These are phyloP conservation scores for Phytopythium delawarense DNA, from an alignment of 352 stramenopile species.

Conservation along the genomic window DNA sequence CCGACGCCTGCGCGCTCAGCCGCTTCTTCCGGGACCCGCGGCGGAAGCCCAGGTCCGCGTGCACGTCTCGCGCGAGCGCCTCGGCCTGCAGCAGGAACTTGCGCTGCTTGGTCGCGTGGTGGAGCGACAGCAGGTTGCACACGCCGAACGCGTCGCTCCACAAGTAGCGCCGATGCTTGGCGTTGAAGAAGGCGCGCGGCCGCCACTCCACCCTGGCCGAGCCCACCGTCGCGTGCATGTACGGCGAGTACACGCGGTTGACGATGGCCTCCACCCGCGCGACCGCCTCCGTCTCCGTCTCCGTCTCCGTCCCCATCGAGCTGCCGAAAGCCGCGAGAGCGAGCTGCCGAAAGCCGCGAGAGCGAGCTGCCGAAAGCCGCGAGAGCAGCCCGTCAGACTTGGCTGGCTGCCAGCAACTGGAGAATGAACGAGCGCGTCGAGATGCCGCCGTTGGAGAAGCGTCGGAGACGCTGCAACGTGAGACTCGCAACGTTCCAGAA, in stretches of 20 bases:
- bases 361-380: not conserved
- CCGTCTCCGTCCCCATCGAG: not conserved
- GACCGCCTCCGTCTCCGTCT: not conserved
- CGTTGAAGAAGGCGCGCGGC: conserved; percentile 18
- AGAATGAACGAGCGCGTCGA: too few species aligned
- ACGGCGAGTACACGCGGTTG: conserved; percentile 1
- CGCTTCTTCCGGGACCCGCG: conserved; percentile 13
- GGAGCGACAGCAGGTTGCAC: conserved; percentile 26
- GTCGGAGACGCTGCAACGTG: too few species aligned
- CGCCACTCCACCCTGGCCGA: conserved; percentile 5
- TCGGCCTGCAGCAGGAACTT: conserved; percentile 21
- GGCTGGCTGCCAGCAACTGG: too few species aligned
- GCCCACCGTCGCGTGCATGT: not conserved
- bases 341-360: not conserved
- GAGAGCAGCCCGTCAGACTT: too few species aligned
- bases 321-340: not conserved
- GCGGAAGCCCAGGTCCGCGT: conserved; percentile 18
- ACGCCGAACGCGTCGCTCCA: conserved; percentile 37
- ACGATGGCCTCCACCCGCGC: not conserved
- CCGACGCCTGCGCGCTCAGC: conserved; percentile 7
- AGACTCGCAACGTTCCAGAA: too few species aligned
- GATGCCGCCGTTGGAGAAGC: too few species aligned
- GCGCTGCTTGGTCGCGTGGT: conserved; percentile 4
- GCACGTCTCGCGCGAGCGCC: conserved; percentile 20
- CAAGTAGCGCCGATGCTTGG: conserved; percentile 19